Evolutionary conservation across 2,329 filamentous ascomycete species (phyloP).

Genomic region (Fusarium napiforme): DNA sequence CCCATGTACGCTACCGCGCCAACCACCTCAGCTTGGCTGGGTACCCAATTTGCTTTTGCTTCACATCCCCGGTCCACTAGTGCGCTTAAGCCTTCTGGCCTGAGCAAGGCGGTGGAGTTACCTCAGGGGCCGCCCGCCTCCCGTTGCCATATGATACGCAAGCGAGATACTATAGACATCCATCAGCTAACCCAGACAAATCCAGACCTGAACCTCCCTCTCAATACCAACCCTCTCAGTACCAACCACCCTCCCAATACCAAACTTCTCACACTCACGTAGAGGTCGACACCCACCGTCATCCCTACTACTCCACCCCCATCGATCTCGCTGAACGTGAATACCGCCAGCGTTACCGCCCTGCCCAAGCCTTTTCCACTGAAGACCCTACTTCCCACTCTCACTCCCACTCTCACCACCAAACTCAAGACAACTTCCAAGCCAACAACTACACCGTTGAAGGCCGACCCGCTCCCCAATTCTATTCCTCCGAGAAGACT

Average conservation of each 20-base stretch:
- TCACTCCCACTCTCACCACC: constrained; percentile 50
- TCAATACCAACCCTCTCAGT: constrained; percentile 56
- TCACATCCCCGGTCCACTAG: constrained; percentile 33
- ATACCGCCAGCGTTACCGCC: constrained; percentile 71
- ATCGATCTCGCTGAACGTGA: constrained; percentile 74
- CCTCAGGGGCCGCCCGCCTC: constrained; percentile 41
- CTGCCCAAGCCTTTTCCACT: constrained; percentile 53
- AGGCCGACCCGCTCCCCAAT: constrained; percentile 37
- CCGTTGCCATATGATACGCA: constrained; percentile 49
- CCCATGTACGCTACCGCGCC: constrained; percentile 28
- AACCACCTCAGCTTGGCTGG: constrained; percentile 39
- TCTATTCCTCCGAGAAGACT: constrained; percentile 39
- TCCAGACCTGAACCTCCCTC: constrained; percentile 51
- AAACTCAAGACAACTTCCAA: constrained; percentile 35
- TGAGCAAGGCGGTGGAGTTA: constrained; percentile 42
- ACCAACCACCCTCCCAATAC: constrained; percentile 57
- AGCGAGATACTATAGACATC: constrained; percentile 44
- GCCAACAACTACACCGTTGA: constrained; percentile 42
- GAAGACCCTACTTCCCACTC: constrained; percentile 50
- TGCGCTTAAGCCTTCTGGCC: constrained; percentile 36
- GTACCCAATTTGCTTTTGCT: constrained; percentile 43
- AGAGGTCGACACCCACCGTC: constrained; percentile 68
- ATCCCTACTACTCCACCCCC: constrained; percentile 60
- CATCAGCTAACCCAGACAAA: constrained; percentile 47
- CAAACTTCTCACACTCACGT: constrained; percentile 68